Evolutionary conservation across 2,329 filamentous ascomycete species (phyloP).

Genomic region (Tolypocladium amazonense): DNA sequence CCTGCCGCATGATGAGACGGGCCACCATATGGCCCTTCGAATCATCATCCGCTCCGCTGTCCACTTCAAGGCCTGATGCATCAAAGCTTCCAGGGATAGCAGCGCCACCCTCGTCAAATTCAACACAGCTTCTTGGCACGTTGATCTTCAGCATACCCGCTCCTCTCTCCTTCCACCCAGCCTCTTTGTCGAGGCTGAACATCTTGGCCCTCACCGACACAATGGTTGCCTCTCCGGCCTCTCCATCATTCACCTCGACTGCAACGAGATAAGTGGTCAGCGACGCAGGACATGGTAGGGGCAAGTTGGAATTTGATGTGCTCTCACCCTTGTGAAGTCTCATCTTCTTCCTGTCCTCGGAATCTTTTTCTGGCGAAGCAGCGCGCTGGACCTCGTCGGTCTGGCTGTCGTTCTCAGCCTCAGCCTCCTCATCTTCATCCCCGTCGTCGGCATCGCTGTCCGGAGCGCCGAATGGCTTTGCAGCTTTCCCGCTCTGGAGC

Average conservation of each 20-base stretch:
- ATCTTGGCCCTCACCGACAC: slow-evolving; percentile 74
- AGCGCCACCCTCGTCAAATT: slow-evolving; percentile 40
- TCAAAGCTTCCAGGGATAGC: slow-evolving; percentile 45
- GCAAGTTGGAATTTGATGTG: not conserved
- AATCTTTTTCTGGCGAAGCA: slow-evolving; percentile 39
- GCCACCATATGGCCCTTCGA: slow-evolving; percentile 35
- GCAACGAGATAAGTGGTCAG: not conserved
- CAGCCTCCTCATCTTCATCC: slow-evolving; percentile 24
- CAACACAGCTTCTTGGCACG: slow-evolving; percentile 47
- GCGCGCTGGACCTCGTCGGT: slow-evolving; percentile 35
- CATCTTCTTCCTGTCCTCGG: slow-evolving; percentile 54
- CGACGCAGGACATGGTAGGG: not conserved
- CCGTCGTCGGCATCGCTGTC: slow-evolving; percentile 50
- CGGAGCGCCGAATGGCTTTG: slow-evolving; percentile 68
- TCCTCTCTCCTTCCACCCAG: slow-evolving; percentile 84
- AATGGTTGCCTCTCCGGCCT: slow-evolving; percentile 69
- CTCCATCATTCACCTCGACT: slow-evolving; percentile 74
- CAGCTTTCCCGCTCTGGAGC: slow-evolving; percentile 47
- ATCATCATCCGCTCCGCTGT: slow-evolving; percentile 23
- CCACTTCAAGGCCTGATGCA: slow-evolving; percentile 37
- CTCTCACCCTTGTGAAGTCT: slow-evolving; percentile 60
- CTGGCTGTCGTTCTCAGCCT: slow-evolving; percentile 29
- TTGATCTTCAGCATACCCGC: slow-evolving; percentile 80
- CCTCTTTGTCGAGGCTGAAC: slow-evolving; percentile 62
- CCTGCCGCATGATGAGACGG: slow-evolving; percentile 82